Base-by-base conservation (phyloP, 2,329 filamentous ascomycete genomes). In the Penicillium occitanis region DNA sequence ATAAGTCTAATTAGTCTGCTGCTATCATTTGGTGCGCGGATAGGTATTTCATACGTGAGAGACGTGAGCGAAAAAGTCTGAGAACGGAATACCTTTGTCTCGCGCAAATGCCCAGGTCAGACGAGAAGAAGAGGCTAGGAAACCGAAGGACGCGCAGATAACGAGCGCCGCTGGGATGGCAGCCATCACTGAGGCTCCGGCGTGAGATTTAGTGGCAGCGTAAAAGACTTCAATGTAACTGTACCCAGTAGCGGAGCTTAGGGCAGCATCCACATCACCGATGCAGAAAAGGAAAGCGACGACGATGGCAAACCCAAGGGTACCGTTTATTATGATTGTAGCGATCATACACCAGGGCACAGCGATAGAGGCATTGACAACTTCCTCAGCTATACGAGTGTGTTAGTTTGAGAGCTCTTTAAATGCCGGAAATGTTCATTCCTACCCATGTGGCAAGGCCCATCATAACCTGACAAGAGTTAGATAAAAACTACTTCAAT, bases 161-260 rank as follows among this genome's bases (percentile, higher is more conserved):
- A 68, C 67, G 8, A 77, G 68, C 5, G 76, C 69, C n/a, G 78
- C 71, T 48, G 78, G 64, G 42, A 78, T 69, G 5, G 70, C 69
- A 5, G 72, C 73, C 68, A 78, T 73, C 19, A 70, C 65, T 1
- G 71, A 71, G 0, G 74, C 69, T 2, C 73, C 73, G 0, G 73
- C 75, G 19, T 76, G 72, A 37, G 78, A 82, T 30, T 73, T 68
- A 1, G 81, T 82, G 46, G 79, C 80, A 64, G 81, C 71, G 67
- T 75, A 75, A 69, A 87, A 85, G 46, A 75, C 70, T 28, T 75
- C 70, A 50, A 80, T 76, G 62, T 76, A 80, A 0, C 76, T 74
- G 64, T 77, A 77, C 14, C 72, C 73, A n/a, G 77, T 77, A n/a
- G 72, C 68, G 13, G 74, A 70, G 19, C 61, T 57, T 46, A 79